phyloP scores from a whole-genome alignment of 2,329 filamentous ascomycete genomes.

The Chaetomiaceae sp. region DNA sequence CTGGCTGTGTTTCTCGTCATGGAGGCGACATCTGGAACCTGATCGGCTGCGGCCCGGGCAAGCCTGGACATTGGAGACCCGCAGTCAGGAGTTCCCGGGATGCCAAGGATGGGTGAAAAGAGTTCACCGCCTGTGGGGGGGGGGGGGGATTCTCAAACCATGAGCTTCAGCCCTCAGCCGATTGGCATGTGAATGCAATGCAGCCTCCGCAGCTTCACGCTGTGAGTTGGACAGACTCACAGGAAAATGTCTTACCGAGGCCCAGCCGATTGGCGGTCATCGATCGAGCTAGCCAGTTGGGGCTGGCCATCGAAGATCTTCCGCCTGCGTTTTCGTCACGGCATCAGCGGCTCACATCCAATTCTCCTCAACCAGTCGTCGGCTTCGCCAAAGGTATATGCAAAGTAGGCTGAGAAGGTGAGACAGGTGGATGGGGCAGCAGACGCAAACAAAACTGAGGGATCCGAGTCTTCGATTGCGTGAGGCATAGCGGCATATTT shows the following conservation, averaged over 20 bases:
- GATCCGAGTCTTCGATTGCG: neutral
- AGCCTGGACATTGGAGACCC: too few species aligned
- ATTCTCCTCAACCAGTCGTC: neutral
- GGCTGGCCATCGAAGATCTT: slow-evolving; percentile 3
- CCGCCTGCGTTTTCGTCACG: slow-evolving; percentile 1
- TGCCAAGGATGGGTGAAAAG: neutral
- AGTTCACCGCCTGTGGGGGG: slow-evolving; percentile 11
- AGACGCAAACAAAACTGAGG: neutral
- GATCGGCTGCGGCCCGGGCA: too few species aligned
- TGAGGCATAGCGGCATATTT: too few species aligned
- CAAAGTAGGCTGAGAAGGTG: too few species aligned
- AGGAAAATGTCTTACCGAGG: slow-evolving; percentile 11
- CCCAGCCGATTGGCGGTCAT: slow-evolving; percentile 9
- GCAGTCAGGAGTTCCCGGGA: neutral
- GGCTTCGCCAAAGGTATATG: neutral
- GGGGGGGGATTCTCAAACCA: neutral
- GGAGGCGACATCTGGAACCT: slow-evolving; percentile 3
- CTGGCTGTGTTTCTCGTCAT: neutral
- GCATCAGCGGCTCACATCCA: neutral
- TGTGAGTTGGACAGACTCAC: slow-evolving; percentile 2
- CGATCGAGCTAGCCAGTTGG: neutral
- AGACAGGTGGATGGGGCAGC: neutral
- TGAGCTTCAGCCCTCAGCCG: neutral
- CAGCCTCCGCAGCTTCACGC: neutral
- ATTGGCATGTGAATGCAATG: slow-evolving; percentile 11